Conservation (phyloP, 73 alveolate genomes). For the Paraurostyla sp. region DNA sequence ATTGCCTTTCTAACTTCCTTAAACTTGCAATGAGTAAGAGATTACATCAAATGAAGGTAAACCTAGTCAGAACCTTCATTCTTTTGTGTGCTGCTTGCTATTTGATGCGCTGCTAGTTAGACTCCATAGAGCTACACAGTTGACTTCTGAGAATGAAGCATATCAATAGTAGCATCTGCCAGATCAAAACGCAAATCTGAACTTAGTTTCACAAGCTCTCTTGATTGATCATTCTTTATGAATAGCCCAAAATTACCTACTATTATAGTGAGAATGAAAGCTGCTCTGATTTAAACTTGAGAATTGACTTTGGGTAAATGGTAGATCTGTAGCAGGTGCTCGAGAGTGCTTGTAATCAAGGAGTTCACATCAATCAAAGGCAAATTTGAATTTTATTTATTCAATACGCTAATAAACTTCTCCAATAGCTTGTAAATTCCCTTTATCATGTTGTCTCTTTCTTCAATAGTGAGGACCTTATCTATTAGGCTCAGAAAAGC, state of each 20-base stretch:
- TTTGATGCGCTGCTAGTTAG: not conserved
- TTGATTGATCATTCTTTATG: not conserved
- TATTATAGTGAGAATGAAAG: constrained; percentile 18
- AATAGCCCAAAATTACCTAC: not conserved
- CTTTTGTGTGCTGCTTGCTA: not conserved
- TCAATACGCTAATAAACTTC: not conserved
- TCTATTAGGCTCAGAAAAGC: constrained; percentile 13
- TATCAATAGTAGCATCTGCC: constrained; percentile 1
- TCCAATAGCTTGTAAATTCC: constrained; percentile 9
- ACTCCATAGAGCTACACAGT: not conserved
- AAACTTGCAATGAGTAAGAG: constrained; percentile 10
- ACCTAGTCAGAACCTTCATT: too few species aligned
- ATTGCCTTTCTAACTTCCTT: constrained; percentile 24
- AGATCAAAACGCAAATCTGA: not conserved
- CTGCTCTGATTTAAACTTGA: not conserved
- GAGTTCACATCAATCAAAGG: constrained; percentile 44
- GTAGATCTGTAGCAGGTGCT: not conserved
- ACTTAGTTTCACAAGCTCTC: not conserved
- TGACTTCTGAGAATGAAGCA: constrained; percentile 12
- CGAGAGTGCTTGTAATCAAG: not conserved
- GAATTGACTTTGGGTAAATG: not conserved
- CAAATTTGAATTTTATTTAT: not conserved
- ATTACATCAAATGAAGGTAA: not conserved
- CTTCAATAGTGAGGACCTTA: constrained; percentile 7
- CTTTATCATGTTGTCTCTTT: constrained; percentile 16